phyloP scores from a whole-genome alignment of 2,329 filamentous ascomycete species.

The Fusarium guadeloupense region DNA sequence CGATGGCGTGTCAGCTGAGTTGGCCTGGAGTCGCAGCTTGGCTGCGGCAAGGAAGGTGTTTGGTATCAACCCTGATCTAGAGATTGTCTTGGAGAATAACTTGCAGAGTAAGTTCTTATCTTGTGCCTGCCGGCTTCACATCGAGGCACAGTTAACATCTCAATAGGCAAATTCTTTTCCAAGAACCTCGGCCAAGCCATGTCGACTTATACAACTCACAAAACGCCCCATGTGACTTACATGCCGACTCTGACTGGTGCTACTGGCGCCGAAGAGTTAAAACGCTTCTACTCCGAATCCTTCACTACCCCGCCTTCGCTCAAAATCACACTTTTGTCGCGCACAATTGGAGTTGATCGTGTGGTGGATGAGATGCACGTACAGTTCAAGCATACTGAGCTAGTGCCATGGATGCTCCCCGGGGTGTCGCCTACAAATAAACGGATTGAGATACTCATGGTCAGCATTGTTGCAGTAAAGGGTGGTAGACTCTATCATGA shows the following conservation, averaged over 20 bases:
- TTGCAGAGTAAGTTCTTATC: constrained; percentile 65
- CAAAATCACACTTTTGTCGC: constrained; percentile 67
- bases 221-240: constrained; percentile 74
- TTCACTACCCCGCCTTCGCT: constrained; percentile 72
- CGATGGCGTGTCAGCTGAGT: constrained; percentile 67
- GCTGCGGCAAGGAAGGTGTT: constrained; percentile 69
- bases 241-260: constrained; percentile 72
- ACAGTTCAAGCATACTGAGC: constrained; percentile 64
- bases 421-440: constrained; percentile 65
- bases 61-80: constrained; percentile 69
- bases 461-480: constrained; percentile 66
- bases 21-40: constrained; percentile 76
- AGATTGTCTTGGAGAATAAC: constrained; percentile 72
- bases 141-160: neutral
- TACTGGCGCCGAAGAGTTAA: constrained; percentile 66
- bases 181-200: constrained; percentile 68
- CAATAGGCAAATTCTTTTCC: constrained; percentile 62
- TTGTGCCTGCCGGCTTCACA: neutral
- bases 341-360: constrained; percentile 71
- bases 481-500: constrained; percentile 70
- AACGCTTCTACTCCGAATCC: constrained; percentile 71
- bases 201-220: constrained; percentile 67
- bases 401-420: constrained; percentile 69
- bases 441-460: constrained; percentile 64
- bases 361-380: constrained; percentile 72